phyloP scores from a whole-genome alignment of 768 basidiomycete species.

The Suillus subaureus region DNA sequence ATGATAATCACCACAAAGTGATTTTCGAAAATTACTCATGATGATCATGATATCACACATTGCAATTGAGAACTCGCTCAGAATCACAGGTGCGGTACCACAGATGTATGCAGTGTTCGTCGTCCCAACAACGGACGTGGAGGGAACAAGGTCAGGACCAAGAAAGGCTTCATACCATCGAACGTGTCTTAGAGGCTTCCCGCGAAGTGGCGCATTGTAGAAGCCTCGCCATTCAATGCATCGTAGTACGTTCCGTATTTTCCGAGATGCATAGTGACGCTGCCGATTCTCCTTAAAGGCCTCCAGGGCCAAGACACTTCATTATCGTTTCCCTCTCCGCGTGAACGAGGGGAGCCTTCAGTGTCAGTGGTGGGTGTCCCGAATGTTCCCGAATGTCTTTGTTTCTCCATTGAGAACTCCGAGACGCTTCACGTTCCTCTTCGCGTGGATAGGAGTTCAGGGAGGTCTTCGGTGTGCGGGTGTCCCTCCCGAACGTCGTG shows the following conservation, averaged over 20 bases:
- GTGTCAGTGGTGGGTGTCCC: not conserved
- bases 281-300: not conserved
- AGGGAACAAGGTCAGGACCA: not conserved
- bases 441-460: not conserved
- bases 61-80: not conserved
- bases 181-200: not conserved
- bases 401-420: not conserved
- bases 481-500: not conserved
- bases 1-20: not conserved
- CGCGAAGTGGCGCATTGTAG: not conserved
- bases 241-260: not conserved
- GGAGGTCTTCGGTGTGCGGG: not conserved
- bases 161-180: not conserved
- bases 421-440: not conserved
- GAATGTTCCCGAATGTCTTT: not conserved
- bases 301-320: not conserved
- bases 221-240: not conserved
- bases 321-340: not conserved
- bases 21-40: not conserved
- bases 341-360: not conserved
- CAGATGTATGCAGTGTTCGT: not conserved
- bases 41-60: not conserved
- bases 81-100: not conserved
- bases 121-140: not conserved
- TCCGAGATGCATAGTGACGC: not conserved